Base-by-base conservation (phyloP, 2,329 filamentous ascomycete genomes). In the Phoma herbarum region DNA sequence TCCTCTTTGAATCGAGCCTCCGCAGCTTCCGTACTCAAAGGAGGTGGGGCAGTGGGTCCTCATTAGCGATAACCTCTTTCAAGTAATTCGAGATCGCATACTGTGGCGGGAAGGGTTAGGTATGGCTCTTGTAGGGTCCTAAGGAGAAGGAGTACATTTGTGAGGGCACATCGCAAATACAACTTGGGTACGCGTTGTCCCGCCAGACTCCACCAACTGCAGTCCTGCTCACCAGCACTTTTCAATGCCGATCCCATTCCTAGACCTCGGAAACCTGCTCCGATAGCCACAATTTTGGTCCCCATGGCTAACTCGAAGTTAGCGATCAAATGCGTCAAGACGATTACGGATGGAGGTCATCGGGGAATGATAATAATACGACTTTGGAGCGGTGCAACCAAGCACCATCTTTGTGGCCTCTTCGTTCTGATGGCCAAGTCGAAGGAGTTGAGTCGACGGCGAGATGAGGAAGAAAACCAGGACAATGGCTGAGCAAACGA, bases 81-180 rank as follows among this genome's bases (percentile, higher is more conserved):
- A 51, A 33, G 20, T 57, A 51, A 2, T 10, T 11, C 2, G 48
- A 14, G n/a, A 43, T 48, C 18, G 41, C 44, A 22, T 45, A 16
- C 25, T 57, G 46, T 18, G 46, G 23, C 20, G 22, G 53, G 20
- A 31, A 57, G 22, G 39, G 46, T 12, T 57, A 22, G 10, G 23
- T 16, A 23, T 20, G 39, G 16, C 46, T 33, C 12, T 39, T 51
- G 26, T 55, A 55, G n/a, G 77, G 78, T 59, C 79, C 78, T 54
- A 81, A 84, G 9, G 77, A 78, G 59, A 81, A 83, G 55, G 83
- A 80, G 44, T 59, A 50, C 7, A 53, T 25, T 41, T 59, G 56
- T 11, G 49, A 44, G 1, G 50, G 44, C 7, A 54, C 44, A 45
- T 59, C 44, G n/a, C 55, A 78, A 35, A 75, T 67, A 64, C 78